A percentile compares a stretch with the other conserved stretches of the same genome.
These are phyloP conservation scores for Erysimum pusillum DNA, from an alignment of 441 rosid species.

Conservation along the genomic window DNA sequence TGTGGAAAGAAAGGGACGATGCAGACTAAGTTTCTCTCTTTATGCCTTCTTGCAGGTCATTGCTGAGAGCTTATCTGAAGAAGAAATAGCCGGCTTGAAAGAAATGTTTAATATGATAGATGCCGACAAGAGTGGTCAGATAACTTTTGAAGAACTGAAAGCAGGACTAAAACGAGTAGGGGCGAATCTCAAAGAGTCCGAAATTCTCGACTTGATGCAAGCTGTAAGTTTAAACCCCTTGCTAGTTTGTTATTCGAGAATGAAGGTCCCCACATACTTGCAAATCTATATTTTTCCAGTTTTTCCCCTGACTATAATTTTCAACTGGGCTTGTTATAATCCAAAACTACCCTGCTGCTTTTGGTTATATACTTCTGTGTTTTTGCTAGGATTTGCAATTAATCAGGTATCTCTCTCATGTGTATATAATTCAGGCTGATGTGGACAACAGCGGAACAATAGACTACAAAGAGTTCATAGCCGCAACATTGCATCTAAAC, in stretches of 20 bases:
- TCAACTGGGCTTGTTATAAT: conserved; percentile 1
- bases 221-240: conserved; percentile 65
- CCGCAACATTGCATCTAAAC: conserved; percentile 94
- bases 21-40: conserved; percentile 4
- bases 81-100: conserved; percentile 95
- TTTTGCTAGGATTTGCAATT: not conserved
- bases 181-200: conserved; percentile 95
- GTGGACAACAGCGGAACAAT: conserved; percentile 93
- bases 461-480: conserved; percentile 90
- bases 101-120: conserved; percentile 99
- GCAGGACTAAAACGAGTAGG: conserved; percentile 87
- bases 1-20: conserved; percentile 16
- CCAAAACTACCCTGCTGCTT: conserved; percentile 1
- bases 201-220: conserved; percentile 94
- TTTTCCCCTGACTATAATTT: not conserved
- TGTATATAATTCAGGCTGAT: conserved; percentile 71
- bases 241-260: not conserved
- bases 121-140: conserved; percentile 88
- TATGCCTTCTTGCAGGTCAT: conserved; percentile 65
- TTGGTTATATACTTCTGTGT: not conserved
- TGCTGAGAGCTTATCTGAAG: conserved; percentile 93
- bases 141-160: conserved; percentile 93
- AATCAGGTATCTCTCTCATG: conserved; percentile 22
- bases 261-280: not conserved
- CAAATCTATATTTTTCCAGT: not conserved